Conservation (phyloP, 768 basidiomycete species). For the Clavaria fumosa region DNA sequence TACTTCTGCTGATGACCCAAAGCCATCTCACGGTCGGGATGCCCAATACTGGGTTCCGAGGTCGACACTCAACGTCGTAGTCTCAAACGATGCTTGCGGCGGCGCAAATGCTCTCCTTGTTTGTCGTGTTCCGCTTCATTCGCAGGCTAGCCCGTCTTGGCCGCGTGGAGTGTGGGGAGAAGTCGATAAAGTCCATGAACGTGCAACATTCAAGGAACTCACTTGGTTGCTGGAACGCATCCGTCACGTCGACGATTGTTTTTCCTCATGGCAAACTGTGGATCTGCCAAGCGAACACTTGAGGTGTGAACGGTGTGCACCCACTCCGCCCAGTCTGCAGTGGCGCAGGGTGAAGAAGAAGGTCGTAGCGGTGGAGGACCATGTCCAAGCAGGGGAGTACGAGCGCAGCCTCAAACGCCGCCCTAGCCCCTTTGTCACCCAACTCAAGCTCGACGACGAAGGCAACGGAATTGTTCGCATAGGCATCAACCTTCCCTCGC, state of each 20-base stretch:
- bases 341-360: constrained; percentile 56
- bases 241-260: constrained; percentile 51
- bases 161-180: constrained; percentile 56
- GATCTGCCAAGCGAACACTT: constrained; percentile 28
- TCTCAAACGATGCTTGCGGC: constrained; percentile 47
- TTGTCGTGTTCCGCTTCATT: constrained; percentile 56
- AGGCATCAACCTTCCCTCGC: constrained; percentile 76
- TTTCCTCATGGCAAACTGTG: constrained; percentile 52
- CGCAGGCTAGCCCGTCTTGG: constrained; percentile 70
- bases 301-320: constrained; percentile 72
- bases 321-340: constrained; percentile 53
- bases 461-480: constrained; percentile 61
- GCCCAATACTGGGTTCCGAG: constrained; percentile 56
- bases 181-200: constrained; percentile 78
- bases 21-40: constrained; percentile 39
- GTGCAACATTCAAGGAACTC: constrained; percentile 60
- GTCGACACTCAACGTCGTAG: constrained; percentile 32
- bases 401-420: constrained; percentile 79
- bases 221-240: constrained; percentile 84
- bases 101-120: constrained; percentile 67
- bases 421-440: constrained; percentile 76
- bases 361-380: constrained; percentile 63
- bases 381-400: constrained; percentile 75
- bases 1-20: constrained; percentile 7
- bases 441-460: constrained; percentile 50